Conservation (phyloP, 2,329 filamentous ascomycete species). For the Fusarium robinianum region DNA sequence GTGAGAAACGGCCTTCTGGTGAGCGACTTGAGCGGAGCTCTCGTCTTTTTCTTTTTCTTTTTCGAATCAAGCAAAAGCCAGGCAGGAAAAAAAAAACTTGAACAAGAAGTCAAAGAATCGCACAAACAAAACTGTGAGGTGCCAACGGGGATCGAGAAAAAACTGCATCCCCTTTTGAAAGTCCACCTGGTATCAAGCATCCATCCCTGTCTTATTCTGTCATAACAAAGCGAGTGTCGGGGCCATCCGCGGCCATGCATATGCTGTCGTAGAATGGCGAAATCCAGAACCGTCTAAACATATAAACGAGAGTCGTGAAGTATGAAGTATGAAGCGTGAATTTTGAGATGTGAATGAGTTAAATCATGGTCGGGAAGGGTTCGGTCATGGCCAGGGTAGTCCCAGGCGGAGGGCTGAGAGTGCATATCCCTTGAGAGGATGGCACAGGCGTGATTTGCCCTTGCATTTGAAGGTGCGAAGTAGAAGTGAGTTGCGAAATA, state of each 20-base stretch:
- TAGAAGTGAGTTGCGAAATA: constrained; percentile 37
- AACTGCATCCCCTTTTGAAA: constrained; percentile 15
- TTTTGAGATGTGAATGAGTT: no score
- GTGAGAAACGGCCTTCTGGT: no score
- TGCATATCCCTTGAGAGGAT: constrained; percentile 23
- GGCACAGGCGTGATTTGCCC: constrained; percentile 33
- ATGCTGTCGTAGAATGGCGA: constrained; percentile 31
- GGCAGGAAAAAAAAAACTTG: constrained; percentile 9
- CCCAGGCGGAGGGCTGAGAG: constrained; percentile 31
- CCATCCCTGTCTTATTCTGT: constrained; percentile 31
- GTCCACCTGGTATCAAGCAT: constrained; percentile 34
- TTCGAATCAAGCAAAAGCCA: constrained; percentile 14
- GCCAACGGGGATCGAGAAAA: constrained; percentile 14
- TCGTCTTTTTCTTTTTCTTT: constrained; percentile 26
- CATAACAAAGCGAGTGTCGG: constrained; percentile 36
- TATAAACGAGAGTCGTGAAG: constrained; percentile 22
- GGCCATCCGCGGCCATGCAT: constrained; percentile 30
- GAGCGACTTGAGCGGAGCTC: constrained; percentile 7
- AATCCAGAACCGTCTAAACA: constrained; percentile 26
- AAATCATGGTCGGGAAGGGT: constrained; percentile 38
- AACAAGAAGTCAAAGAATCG: constrained; percentile 25
- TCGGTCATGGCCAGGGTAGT: constrained; percentile 33
- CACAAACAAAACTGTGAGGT: constrained; percentile 27
- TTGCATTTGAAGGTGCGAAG: constrained; percentile 34
- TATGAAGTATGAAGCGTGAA: no score